phyloP scores from a whole-genome alignment of 2,329 filamentous ascomycete genomes.

The Diaporthe destruens region DNA sequence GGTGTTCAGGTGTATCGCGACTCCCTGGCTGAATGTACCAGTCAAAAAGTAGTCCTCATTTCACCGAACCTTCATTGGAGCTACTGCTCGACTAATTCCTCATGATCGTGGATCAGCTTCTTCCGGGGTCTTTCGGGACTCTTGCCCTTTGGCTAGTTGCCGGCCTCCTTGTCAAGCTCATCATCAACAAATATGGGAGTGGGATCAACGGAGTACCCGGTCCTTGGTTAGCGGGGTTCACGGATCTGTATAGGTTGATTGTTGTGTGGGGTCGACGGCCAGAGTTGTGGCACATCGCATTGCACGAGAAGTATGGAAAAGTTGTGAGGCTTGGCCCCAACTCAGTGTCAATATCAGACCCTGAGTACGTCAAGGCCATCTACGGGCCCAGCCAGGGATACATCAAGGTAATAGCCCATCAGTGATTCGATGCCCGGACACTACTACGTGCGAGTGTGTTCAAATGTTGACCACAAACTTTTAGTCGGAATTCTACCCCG shows the following conservation, averaged over 20 bases:
- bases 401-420: conserved; percentile 35
- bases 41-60: too few relatives aligned
- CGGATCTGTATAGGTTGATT: neutral
- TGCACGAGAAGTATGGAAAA: conserved; percentile 39
- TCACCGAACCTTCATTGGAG: too few relatives aligned
- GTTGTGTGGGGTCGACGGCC: conserved; percentile 14
- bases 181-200: conserved; percentile 25
- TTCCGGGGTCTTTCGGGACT: neutral
- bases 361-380: conserved; percentile 37
- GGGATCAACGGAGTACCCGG: conserved; percentile 28
- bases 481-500: conserved; percentile 45
- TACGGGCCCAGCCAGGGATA: conserved; percentile 34
- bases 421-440: too few relatives aligned
- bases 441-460: too few relatives aligned
- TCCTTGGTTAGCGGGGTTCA: conserved; percentile 11
- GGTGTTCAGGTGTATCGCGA: too few relatives aligned
- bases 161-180: conserved; percentile 1
- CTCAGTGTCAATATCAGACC: conserved; percentile 38
- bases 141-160: neutral
- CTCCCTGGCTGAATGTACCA: too few relatives aligned
- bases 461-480: neutral
- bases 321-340: conserved; percentile 42
- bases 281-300: conserved; percentile 35
- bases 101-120: conserved; percentile 31
- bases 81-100: neutral